A percentile compares a stretch with the other conserved stretches of the same genome.
phyloP scores from a whole-genome alignment of 1,284 basidiomycete species.

The Ceratobasidium sp. region DNA sequence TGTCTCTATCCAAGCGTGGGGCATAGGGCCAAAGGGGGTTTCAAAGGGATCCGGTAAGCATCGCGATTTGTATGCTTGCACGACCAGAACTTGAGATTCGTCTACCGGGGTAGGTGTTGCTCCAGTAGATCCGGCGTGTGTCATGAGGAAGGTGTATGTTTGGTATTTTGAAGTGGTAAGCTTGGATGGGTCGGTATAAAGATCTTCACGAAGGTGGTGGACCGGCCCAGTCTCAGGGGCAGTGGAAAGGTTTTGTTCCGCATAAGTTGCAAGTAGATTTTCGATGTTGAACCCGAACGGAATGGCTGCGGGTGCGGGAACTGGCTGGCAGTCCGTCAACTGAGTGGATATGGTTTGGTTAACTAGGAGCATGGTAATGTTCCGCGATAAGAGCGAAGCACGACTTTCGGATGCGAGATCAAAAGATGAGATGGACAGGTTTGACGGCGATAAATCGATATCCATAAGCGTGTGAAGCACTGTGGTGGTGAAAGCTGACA shows the following conservation, averaged over 20 bases:
- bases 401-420: background rate
- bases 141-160: slow-evolving; percentile 15
- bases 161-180: background rate
- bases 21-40: slow-evolving; percentile 12
- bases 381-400: background rate
- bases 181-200: background rate
- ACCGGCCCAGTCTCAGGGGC: background rate
- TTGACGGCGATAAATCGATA: background rate
- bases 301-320: background rate
- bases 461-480: background rate
- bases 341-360: background rate
- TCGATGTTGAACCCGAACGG: background rate
- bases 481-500: background rate
- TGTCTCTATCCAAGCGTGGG: background rate
- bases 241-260: background rate
- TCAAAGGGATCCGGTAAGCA: background rate
- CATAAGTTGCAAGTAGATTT: background rate
- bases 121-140: background rate
- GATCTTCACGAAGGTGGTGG: background rate
- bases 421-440: background rate
- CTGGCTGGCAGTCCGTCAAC: slow-evolving; percentile 7
- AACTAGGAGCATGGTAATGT: background rate
- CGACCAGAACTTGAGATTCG: slow-evolving; percentile 7
- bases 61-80: background rate
- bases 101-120: background rate